A percentile compares a stretch with the other conserved stretches of the same genome.
Conservation (phyloP, 202 grass and related monocot species). For the Panicum virgatum region DNA sequence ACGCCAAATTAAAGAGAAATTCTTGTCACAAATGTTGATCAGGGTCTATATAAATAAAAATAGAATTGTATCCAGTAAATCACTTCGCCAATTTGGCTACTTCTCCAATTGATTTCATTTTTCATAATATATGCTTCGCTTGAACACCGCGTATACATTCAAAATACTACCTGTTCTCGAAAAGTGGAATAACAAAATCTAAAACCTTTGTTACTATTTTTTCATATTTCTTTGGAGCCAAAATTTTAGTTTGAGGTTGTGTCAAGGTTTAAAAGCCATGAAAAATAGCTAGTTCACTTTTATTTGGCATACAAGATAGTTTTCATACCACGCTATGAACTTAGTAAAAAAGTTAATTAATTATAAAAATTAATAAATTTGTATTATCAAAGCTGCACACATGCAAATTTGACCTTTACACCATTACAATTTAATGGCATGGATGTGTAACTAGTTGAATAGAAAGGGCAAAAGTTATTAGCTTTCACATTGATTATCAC, state of each 20-base stretch:
- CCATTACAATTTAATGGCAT: not conserved
- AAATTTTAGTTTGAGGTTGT: not conserved
- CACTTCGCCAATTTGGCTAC: not conserved
- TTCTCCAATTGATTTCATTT: not conserved
- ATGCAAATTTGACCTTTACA: not conserved
- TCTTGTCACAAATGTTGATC: not conserved
- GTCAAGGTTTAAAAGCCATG: not conserved
- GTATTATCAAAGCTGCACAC: not conserved
- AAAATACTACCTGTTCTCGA: not conserved
- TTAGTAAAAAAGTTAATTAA: not conserved
- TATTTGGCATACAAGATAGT: not conserved
- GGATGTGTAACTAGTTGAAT: not conserved
- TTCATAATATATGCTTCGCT: not conserved
- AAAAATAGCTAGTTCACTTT: not conserved
- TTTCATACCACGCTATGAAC: not conserved
- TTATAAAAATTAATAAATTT: not conserved
- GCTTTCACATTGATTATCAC: not conserved
- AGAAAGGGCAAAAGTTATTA: not conserved
- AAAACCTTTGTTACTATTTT: not conserved
- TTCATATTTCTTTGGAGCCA: not conserved
- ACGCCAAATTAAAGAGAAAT: not conserved
- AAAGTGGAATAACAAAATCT: not conserved
- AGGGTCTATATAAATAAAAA: not conserved
- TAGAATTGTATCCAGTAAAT: not conserved
- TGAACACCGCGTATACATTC: not conserved